Evolutionary conservation across 257 asterid genomes (phyloP).

Genomic region (Solanum habrochaites): DNA sequence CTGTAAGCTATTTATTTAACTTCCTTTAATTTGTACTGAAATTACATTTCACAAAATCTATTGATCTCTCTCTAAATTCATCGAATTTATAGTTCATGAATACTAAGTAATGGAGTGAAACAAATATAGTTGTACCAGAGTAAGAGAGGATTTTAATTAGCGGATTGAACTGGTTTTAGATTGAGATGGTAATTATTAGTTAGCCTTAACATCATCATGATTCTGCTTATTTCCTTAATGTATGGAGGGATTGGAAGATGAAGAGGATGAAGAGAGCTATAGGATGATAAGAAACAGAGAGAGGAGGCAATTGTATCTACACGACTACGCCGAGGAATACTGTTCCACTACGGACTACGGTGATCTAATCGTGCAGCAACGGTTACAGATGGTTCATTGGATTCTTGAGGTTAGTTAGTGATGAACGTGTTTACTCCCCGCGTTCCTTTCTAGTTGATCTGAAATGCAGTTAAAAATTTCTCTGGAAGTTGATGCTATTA

Average conservation of each 20-base stretch:
- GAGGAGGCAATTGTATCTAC: slow-evolving; percentile 75
- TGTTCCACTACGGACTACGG: slow-evolving; percentile 50
- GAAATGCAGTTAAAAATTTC: background rate
- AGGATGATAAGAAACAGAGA: slow-evolving; percentile 56
- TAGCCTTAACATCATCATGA: background rate
- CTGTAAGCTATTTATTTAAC: slow-evolving; percentile 27
- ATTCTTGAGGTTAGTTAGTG: slow-evolving; percentile 56
- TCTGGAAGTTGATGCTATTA: background rate
- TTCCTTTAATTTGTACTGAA: background rate
- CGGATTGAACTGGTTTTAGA: background rate
- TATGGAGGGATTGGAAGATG: slow-evolving; percentile 42
- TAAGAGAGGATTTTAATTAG: background rate
- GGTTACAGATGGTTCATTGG: slow-evolving; percentile 86
- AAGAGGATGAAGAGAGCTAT: slow-evolving; percentile 67
- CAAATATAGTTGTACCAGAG: background rate
- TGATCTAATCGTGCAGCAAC: slow-evolving; percentile 69
- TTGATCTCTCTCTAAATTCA: background rate
- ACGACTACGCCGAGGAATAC: slow-evolving; percentile 74
- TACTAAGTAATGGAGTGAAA: background rate
- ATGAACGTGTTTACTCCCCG: background rate
- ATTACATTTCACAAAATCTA: background rate
- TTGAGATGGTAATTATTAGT: background rate
- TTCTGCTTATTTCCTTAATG: background rate
- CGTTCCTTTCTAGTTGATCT: background rate
- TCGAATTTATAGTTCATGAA: background rate